These are phyloP conservation scores for Furcasterigmium sp. DNA, from an alignment of 2,329 filamentous ascomycete genomes.

Conservation along the genomic window DNA sequence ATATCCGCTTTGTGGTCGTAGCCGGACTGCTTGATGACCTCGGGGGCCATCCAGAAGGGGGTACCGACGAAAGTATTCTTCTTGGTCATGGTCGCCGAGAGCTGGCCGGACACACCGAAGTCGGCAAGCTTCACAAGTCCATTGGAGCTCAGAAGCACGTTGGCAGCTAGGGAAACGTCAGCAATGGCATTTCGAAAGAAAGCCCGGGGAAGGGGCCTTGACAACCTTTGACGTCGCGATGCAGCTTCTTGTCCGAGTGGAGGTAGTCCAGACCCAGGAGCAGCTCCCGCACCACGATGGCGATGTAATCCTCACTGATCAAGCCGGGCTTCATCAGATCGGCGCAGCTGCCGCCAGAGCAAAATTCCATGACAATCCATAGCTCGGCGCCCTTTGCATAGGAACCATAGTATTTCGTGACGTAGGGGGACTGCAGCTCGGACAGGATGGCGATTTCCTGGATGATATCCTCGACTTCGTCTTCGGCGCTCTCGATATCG, in stretches of 20 bases:
- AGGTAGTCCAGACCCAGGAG: constrained; percentile 88
- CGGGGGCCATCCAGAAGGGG: constrained; percentile 98
- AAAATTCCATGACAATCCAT: constrained; percentile 99
- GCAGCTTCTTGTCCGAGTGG: constrained; percentile 91
- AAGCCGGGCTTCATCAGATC: constrained; percentile 92
- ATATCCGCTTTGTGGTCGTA: constrained; percentile 98
- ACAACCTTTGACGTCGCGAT: constrained; percentile 94
- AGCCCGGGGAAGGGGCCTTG: too few species aligned
- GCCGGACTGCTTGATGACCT: constrained; percentile 97
- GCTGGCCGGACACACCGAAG: constrained; percentile 93
- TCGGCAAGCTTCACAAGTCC: constrained; percentile 97
- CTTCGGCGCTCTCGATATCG: constrained; percentile 97
- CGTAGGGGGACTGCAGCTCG: constrained; percentile 90
- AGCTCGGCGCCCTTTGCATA: constrained; percentile 93
- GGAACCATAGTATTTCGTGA: constrained; percentile 96
- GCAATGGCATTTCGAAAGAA: too few species aligned
- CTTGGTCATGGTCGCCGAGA: constrained; percentile 98
- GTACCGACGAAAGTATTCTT: constrained; percentile 99
- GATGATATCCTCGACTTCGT: constrained; percentile 99
- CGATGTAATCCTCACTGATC: constrained; percentile 93
- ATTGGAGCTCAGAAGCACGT: constrained; percentile 81
- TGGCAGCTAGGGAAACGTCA: constrained; percentile 61
- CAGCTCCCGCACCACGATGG: constrained; percentile 88
- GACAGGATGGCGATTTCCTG: constrained; percentile 97
- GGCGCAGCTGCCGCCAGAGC: constrained; percentile 91